Percentiles rank a stretch among this genome's conserved stretches.
These are phyloP conservation scores for Coelastrella sp. DNA, from an alignment of 139 green algal species.

Conservation along the genomic window DNA sequence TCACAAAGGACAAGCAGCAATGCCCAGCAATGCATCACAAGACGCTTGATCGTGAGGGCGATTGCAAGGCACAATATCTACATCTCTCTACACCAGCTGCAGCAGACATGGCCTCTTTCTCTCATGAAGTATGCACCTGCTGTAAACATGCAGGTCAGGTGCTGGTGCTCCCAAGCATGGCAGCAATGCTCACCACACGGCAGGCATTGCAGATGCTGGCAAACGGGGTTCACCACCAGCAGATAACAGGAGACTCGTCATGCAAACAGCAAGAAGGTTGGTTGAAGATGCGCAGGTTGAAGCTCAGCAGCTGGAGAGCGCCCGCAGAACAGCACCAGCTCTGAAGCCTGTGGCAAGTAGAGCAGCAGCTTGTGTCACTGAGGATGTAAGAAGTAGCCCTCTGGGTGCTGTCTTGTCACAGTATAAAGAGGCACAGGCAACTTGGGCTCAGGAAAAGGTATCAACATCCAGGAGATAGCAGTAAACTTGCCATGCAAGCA, in stretches of 20 bases:
- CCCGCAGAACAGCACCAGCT: background rate
- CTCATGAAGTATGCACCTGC: too few species aligned
- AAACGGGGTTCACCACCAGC: background rate
- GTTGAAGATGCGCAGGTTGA: constrained; percentile 21
- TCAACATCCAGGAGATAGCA: background rate
- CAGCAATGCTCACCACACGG: background rate
- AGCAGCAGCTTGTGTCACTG: background rate
- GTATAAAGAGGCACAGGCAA: constrained; percentile 70
- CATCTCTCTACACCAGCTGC: too few species aligned
- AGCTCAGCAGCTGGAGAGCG: background rate
- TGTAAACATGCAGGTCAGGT: too few species aligned
- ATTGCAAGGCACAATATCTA: too few species aligned
- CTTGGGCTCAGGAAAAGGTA: constrained; percentile 77
- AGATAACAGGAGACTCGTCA: constrained; percentile 22
- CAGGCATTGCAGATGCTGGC: background rate
- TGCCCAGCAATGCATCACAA: too few species aligned
- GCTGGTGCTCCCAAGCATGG: background rate
- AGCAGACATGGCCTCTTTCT: too few species aligned
- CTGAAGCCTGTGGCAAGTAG: background rate
- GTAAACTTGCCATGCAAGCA: background rate
- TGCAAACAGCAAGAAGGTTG: constrained; percentile 15
- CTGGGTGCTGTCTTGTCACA: constrained; percentile 69
- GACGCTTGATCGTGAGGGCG: too few species aligned
- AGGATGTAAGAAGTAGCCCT: constrained; percentile 49
- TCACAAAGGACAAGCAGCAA: too few species aligned